These are phyloP conservation scores for Aspergillus nanangensis DNA, from an alignment of 495 filamentous ascomycete genomes.

Conservation along the genomic window DNA sequence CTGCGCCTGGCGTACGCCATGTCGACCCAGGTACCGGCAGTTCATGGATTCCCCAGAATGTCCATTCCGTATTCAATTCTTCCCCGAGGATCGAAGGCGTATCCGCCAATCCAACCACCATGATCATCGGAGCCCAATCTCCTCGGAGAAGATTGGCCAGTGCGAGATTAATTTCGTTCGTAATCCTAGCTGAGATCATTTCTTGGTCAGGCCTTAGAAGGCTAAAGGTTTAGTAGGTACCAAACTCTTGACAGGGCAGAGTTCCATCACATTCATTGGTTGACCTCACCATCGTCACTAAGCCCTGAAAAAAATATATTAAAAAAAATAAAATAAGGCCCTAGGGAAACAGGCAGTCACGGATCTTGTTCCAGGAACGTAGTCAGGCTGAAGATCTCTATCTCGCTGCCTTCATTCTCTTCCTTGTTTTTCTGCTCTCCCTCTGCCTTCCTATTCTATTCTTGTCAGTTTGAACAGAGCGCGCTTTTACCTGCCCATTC, in stretches of 20 bases:
- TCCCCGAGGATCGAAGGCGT: neutral
- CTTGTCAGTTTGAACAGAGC: conserved; percentile 1
- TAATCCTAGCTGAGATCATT: too few relatives aligned
- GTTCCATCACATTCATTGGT: conserved; percentile 6
- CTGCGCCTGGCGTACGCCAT: conserved; percentile 13
- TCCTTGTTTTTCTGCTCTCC: conserved; percentile 1
- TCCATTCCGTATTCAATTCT: conserved; percentile 10
- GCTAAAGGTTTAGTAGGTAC: conserved; percentile 1
- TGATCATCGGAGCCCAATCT: conserved; percentile 9
- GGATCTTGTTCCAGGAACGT: conserved; percentile 1
- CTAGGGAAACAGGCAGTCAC: neutral
- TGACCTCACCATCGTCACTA: conserved; percentile 2
- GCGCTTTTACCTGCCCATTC: too few relatives aligned
- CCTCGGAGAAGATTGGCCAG: conserved; percentile 3
- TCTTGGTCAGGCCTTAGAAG: too few relatives aligned
- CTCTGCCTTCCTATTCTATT: conserved; percentile 2
- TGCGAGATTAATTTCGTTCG: too few relatives aligned
- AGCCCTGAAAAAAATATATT: neutral
- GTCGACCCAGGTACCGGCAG: too few relatives aligned
- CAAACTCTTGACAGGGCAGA: conserved; percentile 7
- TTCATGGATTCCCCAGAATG: conserved; percentile 17
- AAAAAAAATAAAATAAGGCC: neutral
- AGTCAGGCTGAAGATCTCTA: conserved; percentile 15
- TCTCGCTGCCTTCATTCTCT: conserved; percentile 8
- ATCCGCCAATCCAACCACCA: conserved; percentile 3